Conservation (phyloP, 768 basidiomycete genomes). For the Rhodocollybia butyracea region DNA sequence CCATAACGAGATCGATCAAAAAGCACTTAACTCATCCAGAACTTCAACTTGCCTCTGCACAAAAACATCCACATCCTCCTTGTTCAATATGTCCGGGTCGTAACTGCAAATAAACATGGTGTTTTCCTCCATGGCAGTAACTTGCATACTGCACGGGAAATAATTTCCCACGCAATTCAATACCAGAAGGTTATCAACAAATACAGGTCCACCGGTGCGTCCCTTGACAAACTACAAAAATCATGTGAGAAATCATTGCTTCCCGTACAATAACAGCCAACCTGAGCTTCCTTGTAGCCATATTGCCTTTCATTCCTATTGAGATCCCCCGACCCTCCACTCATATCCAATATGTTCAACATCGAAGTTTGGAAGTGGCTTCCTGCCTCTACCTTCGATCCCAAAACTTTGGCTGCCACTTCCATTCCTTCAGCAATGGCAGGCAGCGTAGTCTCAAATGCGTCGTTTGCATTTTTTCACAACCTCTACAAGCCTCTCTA, state of each 20-base stretch:
- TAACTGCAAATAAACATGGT: background rate
- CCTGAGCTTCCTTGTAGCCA: background rate
- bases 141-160: background rate
- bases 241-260: background rate
- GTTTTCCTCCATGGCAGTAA: background rate
- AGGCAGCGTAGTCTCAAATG: conserved; percentile 1
- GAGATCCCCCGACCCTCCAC: background rate
- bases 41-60: conserved; percentile 4
- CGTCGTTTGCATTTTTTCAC: background rate
- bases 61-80: conserved; percentile 2
- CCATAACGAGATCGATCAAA: too few species aligned
- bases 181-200: background rate
- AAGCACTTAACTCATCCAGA: background rate
- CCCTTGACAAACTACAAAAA: background rate
- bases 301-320: background rate
- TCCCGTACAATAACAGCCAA: background rate
- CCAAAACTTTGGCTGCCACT: conserved; percentile 2
- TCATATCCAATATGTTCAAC: conserved; percentile 4
- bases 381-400: background rate
- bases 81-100: background rate
- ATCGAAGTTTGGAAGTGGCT: background rate
- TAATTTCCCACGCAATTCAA: background rate
- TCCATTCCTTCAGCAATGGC: background rate
- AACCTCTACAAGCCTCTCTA: background rate
- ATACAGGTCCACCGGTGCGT: background rate